phyloP scores from a whole-genome alignment of 192 early-diverging fungal species.

The Linnemannia elongata region DNA sequence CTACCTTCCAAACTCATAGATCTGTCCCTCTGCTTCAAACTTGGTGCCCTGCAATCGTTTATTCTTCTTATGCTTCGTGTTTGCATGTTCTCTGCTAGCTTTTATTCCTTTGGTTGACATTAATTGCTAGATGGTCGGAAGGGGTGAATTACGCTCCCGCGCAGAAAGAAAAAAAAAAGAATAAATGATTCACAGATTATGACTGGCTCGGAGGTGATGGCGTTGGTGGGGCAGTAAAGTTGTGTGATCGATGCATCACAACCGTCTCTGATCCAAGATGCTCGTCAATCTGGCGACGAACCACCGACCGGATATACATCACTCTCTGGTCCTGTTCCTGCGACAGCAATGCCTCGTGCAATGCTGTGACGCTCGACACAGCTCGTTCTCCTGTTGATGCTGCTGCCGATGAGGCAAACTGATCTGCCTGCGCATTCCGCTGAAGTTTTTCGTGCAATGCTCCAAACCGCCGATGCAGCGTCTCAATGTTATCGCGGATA shows the following conservation, averaged over 20 bases:
- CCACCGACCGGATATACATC: conserved; percentile 40
- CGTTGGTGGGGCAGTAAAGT: not conserved
- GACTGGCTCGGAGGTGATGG: not conserved
- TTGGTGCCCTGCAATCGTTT: no score
- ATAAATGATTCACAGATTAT: not conserved
- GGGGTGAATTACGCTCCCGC: not conserved
- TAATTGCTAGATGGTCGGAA: not conserved
- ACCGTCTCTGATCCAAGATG: conserved; percentile 8
- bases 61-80: no score
- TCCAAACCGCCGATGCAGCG: conserved; percentile 41
- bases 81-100: no score
- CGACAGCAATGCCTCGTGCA: conserved; percentile 32
- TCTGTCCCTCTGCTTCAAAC: no score
- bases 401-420: conserved; percentile 3
- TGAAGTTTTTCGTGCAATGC: conserved; percentile 26
- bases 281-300: conserved; percentile 38
- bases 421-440: not conserved
- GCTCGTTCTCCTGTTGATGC: not conserved
- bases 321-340: conserved; percentile 30
- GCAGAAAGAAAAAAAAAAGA: not conserved
- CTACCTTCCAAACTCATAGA: no score
- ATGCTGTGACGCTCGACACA: conserved; percentile 5
- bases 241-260: not conserved
- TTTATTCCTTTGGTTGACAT: not conserved
- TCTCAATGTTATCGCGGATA: conserved; percentile 54